Percentiles rank a stretch among this genome's conserved stretches.
phyloP scores from a whole-genome alignment of 1,284 basidiomycete species.

The Pyrrhoderma lamaoense region DNA sequence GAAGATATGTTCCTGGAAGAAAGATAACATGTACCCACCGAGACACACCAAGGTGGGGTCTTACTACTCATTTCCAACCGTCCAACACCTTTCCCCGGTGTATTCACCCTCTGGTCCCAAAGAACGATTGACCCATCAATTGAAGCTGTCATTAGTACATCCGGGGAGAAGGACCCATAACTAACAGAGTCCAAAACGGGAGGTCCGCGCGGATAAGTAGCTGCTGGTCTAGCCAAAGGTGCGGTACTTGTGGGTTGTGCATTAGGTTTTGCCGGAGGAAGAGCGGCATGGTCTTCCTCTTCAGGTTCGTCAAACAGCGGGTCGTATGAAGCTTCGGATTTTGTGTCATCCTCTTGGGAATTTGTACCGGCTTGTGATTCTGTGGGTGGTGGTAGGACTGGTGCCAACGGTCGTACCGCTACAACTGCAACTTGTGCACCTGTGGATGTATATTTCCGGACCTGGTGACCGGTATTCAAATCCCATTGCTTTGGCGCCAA shows the following conservation, averaged over 20 bases:
- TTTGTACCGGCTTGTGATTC: conserved; percentile 15
- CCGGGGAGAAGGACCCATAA: conserved; percentile 67
- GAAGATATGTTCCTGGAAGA: not conserved
- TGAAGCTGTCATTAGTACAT: conserved; percentile 83
- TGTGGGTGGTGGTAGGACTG: conserved; percentile 30
- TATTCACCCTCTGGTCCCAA: conserved; percentile 80
- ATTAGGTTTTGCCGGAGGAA: conserved; percentile 3
- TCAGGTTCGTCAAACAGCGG: conserved; percentile 74
- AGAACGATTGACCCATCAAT: conserved; percentile 91
- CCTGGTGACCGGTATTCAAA: conserved; percentile 81
- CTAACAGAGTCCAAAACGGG: conserved; percentile 56
- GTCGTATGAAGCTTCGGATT: conserved; percentile 71
- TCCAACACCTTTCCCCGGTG: conserved; percentile 65
- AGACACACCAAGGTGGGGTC: conserved; percentile 94
- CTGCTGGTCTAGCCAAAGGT: conserved; percentile 13
- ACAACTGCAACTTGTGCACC: conserved; percentile 83
- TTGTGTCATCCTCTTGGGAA: conserved; percentile 47
- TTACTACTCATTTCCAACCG: conserved; percentile 82
- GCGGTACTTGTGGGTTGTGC: conserved; percentile 1
- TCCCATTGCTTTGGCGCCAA: conserved; percentile 81
- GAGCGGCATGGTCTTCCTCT: conserved; percentile 27
- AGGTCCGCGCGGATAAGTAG: conserved; percentile 59
- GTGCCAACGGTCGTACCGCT: conserved; percentile 63
- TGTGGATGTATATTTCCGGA: conserved; percentile 77
- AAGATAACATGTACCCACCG: conserved; percentile 35